These are phyloP conservation scores for Chrysoporthe austroafricana DNA, from an alignment of 2,329 filamentous ascomycete species.

Conservation along the genomic window DNA sequence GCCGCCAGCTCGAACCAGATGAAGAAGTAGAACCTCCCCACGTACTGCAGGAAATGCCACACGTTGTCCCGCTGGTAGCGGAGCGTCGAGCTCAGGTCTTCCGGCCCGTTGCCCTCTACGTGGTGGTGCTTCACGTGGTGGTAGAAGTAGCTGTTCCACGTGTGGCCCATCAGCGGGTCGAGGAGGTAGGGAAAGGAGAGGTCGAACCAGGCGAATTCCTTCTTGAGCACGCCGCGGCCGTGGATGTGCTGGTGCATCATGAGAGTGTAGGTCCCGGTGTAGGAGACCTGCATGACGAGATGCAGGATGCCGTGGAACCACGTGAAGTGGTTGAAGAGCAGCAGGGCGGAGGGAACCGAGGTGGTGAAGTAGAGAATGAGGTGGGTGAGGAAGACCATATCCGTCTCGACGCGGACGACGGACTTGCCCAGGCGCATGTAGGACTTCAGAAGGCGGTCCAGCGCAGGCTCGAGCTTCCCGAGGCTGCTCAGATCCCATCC, in stretches of 20 bases:
- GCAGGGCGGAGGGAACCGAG: slow-evolving; percentile 69
- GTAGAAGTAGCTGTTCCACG: slow-evolving; percentile 84
- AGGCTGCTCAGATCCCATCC: slow-evolving; percentile 45
- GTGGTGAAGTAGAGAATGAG: slow-evolving; percentile 72
- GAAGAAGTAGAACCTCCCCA: slow-evolving; percentile 73
- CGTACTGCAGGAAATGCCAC: slow-evolving; percentile 70
- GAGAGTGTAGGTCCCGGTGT: slow-evolving; percentile 74
- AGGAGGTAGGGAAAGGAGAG: slow-evolving; percentile 71
- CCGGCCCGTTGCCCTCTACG: slow-evolving; percentile 76
- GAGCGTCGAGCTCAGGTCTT: slow-evolving; percentile 76
- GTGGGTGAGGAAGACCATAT: slow-evolving; percentile 80
- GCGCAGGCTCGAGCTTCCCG: slow-evolving; percentile 40
- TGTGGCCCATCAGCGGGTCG: slow-evolving; percentile 80
- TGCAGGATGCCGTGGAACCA: slow-evolving; percentile 71
- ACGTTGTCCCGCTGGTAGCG: slow-evolving; percentile 74
- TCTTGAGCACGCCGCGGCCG: slow-evolving; percentile 68
- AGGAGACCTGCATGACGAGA: slow-evolving; percentile 67
- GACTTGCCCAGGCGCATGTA: slow-evolving; percentile 60
- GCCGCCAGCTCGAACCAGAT: slow-evolving; percentile 75
- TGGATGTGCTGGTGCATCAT: slow-evolving; percentile 89
- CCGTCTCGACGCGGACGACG: slow-evolving; percentile 67
- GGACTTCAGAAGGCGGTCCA: slow-evolving; percentile 58
- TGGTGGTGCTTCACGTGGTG: slow-evolving; percentile 88
- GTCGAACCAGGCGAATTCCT: slow-evolving; percentile 61
- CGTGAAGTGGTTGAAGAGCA: slow-evolving; percentile 67